Evolutionary conservation across 768 basidiomycete species (phyloP), one percentile per base, ranked within the genome.

Genomic region (Favolaschia claudopus): DNA sequence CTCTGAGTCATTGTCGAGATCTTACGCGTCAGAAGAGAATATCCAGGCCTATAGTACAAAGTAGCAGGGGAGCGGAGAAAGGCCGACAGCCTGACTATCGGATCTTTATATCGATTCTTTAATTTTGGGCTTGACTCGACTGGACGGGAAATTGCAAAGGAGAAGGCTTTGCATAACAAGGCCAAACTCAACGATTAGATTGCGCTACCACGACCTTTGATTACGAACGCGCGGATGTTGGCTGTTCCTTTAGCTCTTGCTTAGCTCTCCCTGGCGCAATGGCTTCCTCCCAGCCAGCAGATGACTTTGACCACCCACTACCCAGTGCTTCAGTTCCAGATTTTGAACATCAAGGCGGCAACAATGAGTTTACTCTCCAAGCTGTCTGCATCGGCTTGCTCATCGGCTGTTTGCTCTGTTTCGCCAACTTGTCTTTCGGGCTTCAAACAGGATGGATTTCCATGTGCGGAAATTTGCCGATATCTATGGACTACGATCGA

Each of bases 371-470:
- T 13, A 78, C 74, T 42, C 34, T 82, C 4, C 62, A 77, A 24
- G 93, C 95, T 1, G 88, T 95, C 2, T 42, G 83, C 22, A 79
- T 93, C 8, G 96, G 96, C 1, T 82, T 97, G 22, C 75, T 85
- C 13, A 95, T 96, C 54, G 95, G 95, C 20, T 90, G 90, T 63
- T 74, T 96, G 29, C 81, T 97, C 62, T 95, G 93, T 73, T 94
- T 95, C 72, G 97, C 95, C 27, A 98, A 98, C 70, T 79, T 96
- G 46, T 93, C 91, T 68, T 86, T 93, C 60, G 92, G 93, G 9
- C 80, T 95, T 5, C 92, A 94, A 73, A 93, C 93, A 2, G 93
- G 93, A 70, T 95, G 92, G 89, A 92, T 94, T 63, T 89, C 88
- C 67, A 94, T 94, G 92, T 92, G 65, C 47, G 85, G 68, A 24